phyloP scores from a whole-genome alignment of 108 stramenopile genomes.

The Aurantiochytrium sp. region DNA sequence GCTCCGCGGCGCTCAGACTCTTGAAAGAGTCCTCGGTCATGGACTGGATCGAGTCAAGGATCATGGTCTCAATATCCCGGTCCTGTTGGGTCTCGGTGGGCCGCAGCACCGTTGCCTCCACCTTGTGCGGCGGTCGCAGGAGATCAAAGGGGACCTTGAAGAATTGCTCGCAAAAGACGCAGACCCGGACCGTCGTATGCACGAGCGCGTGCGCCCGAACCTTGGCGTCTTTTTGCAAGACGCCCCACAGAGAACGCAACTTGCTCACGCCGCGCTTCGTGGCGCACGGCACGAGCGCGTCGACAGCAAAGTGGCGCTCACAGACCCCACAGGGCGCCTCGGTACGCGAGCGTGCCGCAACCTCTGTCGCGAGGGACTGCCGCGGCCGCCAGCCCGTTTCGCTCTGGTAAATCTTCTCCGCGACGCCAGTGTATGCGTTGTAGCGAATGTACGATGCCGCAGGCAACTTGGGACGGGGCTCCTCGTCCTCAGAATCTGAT shows the following conservation, averaged over 20 bases:
- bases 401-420: not conserved
- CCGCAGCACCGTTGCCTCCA: not conserved
- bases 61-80: slow-evolving; percentile 9
- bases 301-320: not conserved
- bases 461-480: not conserved
- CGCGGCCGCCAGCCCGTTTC: not conserved
- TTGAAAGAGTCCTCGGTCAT: not conserved
- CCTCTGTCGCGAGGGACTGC: not conserved
- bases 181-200: not conserved
- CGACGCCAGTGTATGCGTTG: not conserved
- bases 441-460: not conserved
- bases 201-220: not conserved
- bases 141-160: not conserved
- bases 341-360: not conserved
- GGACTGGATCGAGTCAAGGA: not conserved
- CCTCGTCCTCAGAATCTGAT: too few relatives aligned
- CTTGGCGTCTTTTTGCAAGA: not conserved
- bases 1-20: not conserved
- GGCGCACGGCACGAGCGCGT: not conserved
- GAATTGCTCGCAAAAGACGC: slow-evolving; percentile 17
- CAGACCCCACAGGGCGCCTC: not conserved
- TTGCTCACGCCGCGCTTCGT: not conserved
- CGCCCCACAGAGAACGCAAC: not conserved
- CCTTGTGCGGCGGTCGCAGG: not conserved
- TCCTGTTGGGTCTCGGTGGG: not conserved